phyloP scores from a whole-genome alignment of 257 asterid genomes.

The Avicennia marina region DNA sequence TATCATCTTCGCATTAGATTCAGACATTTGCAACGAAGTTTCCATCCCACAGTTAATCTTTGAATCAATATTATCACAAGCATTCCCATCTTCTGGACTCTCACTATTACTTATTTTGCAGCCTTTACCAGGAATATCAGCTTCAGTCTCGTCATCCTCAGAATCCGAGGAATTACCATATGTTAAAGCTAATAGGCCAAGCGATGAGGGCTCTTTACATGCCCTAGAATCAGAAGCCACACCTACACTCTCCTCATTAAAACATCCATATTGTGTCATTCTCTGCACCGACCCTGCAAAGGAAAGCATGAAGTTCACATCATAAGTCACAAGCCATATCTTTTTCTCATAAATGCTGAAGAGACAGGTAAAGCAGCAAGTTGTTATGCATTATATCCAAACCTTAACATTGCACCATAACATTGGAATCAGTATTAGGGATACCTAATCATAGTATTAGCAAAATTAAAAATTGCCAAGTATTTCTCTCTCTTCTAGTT shows the following conservation, averaged over 20 bases:
- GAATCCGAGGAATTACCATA: slow-evolving; percentile 85
- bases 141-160: slow-evolving; percentile 60
- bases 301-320: slow-evolving; percentile 12
- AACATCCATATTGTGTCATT: slow-evolving; percentile 28
- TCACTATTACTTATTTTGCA: slow-evolving; percentile 24
- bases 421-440: neutral
- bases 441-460: neutral
- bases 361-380: neutral
- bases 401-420: slow-evolving; percentile 9
- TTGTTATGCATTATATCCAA: neutral
- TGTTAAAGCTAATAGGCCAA: slow-evolving; percentile 76
- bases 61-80: slow-evolving; percentile 21
- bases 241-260: slow-evolving; percentile 25
- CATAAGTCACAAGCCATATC: slow-evolving; percentile 1
- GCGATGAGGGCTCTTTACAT: slow-evolving; percentile 61
- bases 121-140: slow-evolving; percentile 30
- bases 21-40: slow-evolving; percentile 20
- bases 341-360: neutral
- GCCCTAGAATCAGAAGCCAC: slow-evolving; percentile 31
- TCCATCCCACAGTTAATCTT: slow-evolving; percentile 21
- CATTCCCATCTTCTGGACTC: slow-evolving; percentile 24
- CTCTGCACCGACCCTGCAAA: slow-evolving; percentile 37
- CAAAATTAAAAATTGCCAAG: neutral
- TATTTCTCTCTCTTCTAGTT: too few relatives aligned
- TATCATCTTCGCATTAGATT: slow-evolving; percentile 22